Evolutionary conservation across 2,329 filamentous ascomycete species (phyloP), one percentile per base, ranked within the genome.

Genomic region (Biscogniauxia sp.): DNA sequence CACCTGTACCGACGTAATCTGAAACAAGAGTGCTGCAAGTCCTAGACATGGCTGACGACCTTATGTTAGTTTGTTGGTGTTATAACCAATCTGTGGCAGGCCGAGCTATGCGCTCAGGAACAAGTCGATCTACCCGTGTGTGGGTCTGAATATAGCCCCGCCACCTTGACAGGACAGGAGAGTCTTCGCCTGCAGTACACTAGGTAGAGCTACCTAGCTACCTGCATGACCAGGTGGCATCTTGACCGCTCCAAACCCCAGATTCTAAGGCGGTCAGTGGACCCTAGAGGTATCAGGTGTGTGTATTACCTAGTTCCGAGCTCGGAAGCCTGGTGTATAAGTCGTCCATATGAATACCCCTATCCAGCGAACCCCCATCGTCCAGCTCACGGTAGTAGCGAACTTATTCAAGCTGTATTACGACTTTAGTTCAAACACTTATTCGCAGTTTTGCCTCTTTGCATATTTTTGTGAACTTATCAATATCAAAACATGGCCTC

Each of bases 401-500:
- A 19, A 20, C 23, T 32, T 53, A 26, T 53, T 9, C 56, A 45
- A 45, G 37, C 37, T 45, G 3, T 45, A n/a, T 17, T 2, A 1
- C 17, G 11, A 17, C 37, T 45, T 45, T 45, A 11, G 13, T 45
- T n/a, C 11, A 45, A 64, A 32, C 28, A 32, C 7, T 13, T 32
- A 32, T 32, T 32, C 28, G 9, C 28, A 7, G 9, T 32, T 32
- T 3, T 32, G 28, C 28, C 28, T 32, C 28, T 32, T 32, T 32
- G 2, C 28, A 32, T 32, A 32, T 7, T 32, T 32, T 32, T 32
- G 28, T 32, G 28, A 32, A 32, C 2, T 32, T 7, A 32, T 32
- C 28, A 32, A 9, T 32, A 32, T 13, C 28, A 3, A 7, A 32
- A 19, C n/a, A 76, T 76, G 74, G 72, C 74, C 59, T 64, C 74